Evolutionary conservation across 2,329 filamentous ascomycete species (phyloP), one percentile per base, ranked within the genome.

Genomic region (Biscogniauxia marginata): DNA sequence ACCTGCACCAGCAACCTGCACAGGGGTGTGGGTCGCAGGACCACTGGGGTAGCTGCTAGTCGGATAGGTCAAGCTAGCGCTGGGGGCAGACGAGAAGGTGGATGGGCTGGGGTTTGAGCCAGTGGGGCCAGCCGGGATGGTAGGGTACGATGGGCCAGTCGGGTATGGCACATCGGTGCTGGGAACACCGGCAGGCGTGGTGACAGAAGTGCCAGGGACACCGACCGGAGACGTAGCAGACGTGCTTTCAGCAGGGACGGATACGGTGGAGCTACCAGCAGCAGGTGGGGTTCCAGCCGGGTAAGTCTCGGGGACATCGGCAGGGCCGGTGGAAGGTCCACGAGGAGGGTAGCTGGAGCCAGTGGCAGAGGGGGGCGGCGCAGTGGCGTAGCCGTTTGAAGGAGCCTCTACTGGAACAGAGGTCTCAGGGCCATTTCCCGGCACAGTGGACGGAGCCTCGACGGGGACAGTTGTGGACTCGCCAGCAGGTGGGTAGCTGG

Each of bases 1-100:
- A 19, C 56, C 59, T 7, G 63, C 67, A 50, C 64, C 68, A 13
- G 63, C 64, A 20, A 39, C 60, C 22, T 25, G 39, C 39, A 52
- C 50, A 4, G 62, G 62, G 22, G 54, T 48, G 49, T 60, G 56
- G 13, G 63, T 58, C 1, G 49, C 50, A 34, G 54, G 34, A 8
- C 25, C 50, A 43, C 53, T 55, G 6, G 57, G 56, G 34, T 55
- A 19, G 19, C 46, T 48, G n/a, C 39, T 52, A 0, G 57, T 39
- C 2, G 18, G 8, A 16, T 21, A 45, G 6, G 46, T 54, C 23
- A 39, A 18, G n/a, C 44, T 50, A 3, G 24, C 22, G 22, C 39
- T 56, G 8, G 57, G 48, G 46, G 45, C 50, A 7, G 52, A 56
- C 44, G 44, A 46, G 18, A 46, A 20, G 43, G 56, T 46, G 46